phyloP scores from a whole-genome alignment of 805 yeast species.

The Cyberlindnera japonica region DNA sequence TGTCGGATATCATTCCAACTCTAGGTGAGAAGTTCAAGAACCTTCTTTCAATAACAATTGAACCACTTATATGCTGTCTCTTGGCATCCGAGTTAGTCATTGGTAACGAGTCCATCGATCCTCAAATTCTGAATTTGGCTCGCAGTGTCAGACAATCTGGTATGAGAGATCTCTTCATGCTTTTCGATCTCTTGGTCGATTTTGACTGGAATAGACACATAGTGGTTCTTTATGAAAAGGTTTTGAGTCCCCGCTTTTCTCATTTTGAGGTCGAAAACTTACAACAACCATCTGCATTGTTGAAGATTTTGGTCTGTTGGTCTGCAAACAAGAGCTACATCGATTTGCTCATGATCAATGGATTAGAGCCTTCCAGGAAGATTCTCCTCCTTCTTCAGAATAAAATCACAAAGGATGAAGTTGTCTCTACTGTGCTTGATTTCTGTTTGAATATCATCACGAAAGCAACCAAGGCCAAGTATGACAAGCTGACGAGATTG shows the following conservation, averaged over 20 bases:
- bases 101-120: slow-evolving; percentile 15
- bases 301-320: slow-evolving; percentile 64
- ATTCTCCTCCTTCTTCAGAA: slow-evolving; percentile 52
- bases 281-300: slow-evolving; percentile 76
- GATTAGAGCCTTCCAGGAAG: slow-evolving; percentile 50
- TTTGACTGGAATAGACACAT: slow-evolving; percentile 56
- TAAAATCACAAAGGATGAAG: slow-evolving; percentile 62
- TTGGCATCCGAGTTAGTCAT: slow-evolving; percentile 48
- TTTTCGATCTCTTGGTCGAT: slow-evolving; percentile 53
- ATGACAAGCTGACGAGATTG: slow-evolving; percentile 46
- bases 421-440: slow-evolving; percentile 49
- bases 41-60: slow-evolving; percentile 36
- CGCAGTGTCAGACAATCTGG: slow-evolving; percentile 64
- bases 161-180: slow-evolving; percentile 54
- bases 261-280: slow-evolving; percentile 73
- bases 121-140: slow-evolving; percentile 34
- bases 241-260: slow-evolving; percentile 62
- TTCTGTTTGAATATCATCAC: slow-evolving; percentile 48
- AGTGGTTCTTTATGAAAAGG: slow-evolving; percentile 44
- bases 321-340: slow-evolving; percentile 43
- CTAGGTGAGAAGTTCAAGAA: slow-evolving; percentile 55
- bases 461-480: slow-evolving; percentile 38
- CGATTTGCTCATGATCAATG: slow-evolving; percentile 52
- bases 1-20: slow-evolving; percentile 50
- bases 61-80: slow-evolving; percentile 39